These are phyloP conservation scores for Syncephalastrum racemosum DNA, from an alignment of 371 early-diverging fungal genomes.

Conservation along the genomic window DNA sequence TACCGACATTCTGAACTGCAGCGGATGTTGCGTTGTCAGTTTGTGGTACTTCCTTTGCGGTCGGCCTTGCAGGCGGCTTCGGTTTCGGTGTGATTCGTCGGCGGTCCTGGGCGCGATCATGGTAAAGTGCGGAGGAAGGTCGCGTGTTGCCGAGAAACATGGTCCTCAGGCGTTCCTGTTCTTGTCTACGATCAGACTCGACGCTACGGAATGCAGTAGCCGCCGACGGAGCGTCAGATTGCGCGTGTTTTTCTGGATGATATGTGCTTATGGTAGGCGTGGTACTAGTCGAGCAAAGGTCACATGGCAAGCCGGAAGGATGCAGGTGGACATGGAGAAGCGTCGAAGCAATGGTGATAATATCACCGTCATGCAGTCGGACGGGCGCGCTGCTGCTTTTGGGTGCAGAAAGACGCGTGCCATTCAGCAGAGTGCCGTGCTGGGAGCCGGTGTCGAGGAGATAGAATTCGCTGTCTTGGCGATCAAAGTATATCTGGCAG, in stretches of 20 bases:
- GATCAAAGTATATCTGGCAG: conserved; percentile 31
- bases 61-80: neutral
- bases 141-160: no score
- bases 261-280: conserved; percentile 1
- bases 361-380: conserved; percentile 28
- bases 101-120: conserved; percentile 11
- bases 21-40: neutral
- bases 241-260: conserved; percentile 17
- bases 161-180: neutral
- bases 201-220: neutral
- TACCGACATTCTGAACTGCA: conserved; percentile 23
- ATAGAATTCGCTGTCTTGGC: conserved; percentile 17
- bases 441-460: conserved; percentile 43
- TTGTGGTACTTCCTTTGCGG: neutral
- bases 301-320: conserved; percentile 31
- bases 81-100: conserved; percentile 1
- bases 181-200: conserved; percentile 8
- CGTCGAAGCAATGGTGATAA: conserved; percentile 33
- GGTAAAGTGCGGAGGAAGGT: neutral
- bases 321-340: conserved; percentile 39
- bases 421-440: conserved; percentile 46
- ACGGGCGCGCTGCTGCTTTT: conserved; percentile 37
- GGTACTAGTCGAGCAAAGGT: conserved; percentile 21
- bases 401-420: conserved; percentile 29
- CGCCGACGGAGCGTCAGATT: neutral